Conservation (phyloP, 2,329 filamentous ascomycete species). For the Alternaria alternata region DNA sequence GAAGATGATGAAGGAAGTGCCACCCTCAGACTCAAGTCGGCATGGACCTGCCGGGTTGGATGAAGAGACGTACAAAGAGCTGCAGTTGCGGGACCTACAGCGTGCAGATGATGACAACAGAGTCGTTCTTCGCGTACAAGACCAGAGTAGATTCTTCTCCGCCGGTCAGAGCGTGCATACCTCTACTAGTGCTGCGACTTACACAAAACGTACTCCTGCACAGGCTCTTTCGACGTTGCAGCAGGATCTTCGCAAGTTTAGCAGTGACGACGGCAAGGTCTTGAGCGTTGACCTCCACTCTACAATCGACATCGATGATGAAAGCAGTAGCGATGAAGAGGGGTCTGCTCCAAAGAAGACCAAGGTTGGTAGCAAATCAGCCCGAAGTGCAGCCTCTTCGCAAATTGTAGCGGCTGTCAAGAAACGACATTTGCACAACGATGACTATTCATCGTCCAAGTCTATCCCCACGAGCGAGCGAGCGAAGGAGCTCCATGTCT, state of each 20-base stretch:
- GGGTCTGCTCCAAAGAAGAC: constrained; percentile 65
- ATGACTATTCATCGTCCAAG: constrained; percentile 45
- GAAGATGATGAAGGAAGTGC: constrained; percentile 89
- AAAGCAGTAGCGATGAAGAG: constrained; percentile 64
- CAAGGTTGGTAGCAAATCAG: constrained; percentile 74
- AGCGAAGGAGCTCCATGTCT: constrained; percentile 46
- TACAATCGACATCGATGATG: constrained; percentile 73
- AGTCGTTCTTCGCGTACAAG: constrained; percentile 85
- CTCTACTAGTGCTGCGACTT: constrained; percentile 62
- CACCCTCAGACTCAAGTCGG: constrained; percentile 76
- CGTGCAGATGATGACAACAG: constrained; percentile 77
- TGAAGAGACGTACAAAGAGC: constrained; percentile 75
- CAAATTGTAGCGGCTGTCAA: constrained; percentile 72
- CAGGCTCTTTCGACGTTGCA: constrained; percentile 72
- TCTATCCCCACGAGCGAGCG: constrained; percentile 37
- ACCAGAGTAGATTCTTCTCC: constrained; percentile 84
- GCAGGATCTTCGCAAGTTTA: constrained; percentile 64
- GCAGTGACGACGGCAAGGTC: constrained; percentile 40
- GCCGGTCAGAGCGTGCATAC: constrained; percentile 54
- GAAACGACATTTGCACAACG: constrained; percentile 67
- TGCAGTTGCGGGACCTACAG: constrained; percentile 81
- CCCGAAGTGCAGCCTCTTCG: constrained; percentile 69
- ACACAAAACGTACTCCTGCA: constrained; percentile 73
- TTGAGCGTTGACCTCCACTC: constrained; percentile 64
- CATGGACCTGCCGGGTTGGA: constrained; percentile 72